Conservation (phyloP, 1,284 basidiomycete species). For the Austropuccinia psidii region DNA sequence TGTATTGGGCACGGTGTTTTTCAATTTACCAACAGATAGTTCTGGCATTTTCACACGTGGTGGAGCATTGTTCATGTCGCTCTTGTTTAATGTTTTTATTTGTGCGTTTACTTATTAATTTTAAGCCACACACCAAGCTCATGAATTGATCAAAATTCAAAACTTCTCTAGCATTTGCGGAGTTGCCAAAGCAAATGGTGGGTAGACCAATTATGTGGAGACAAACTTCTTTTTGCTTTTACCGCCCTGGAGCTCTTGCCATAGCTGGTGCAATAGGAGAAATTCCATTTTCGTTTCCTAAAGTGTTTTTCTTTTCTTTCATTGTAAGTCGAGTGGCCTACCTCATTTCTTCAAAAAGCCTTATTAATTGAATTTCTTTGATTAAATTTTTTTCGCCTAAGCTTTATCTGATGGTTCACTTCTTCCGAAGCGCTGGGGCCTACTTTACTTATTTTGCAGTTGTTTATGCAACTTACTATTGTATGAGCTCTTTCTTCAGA, state of each 20-base stretch:
- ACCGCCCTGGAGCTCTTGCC: constrained; percentile 65
- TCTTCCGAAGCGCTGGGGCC: constrained; percentile 50
- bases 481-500: constrained; percentile 50
- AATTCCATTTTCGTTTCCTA: constrained; percentile 50
- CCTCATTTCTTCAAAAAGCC: not conserved
- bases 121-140: not conserved
- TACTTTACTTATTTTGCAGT: constrained; percentile 51
- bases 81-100: constrained; percentile 43
- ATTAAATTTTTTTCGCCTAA: not conserved
- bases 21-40: constrained; percentile 62
- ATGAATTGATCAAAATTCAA: not conserved
- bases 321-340: constrained; percentile 26
- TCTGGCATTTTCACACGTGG: constrained; percentile 79
- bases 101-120: not conserved
- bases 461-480: constrained; percentile 39
- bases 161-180: constrained; percentile 55
- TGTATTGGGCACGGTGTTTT: constrained; percentile 58
- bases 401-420: constrained; percentile 49
- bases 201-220: constrained; percentile 62
- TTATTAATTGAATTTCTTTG: not conserved
- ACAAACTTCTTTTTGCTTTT: constrained; percentile 65
- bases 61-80: constrained; percentile 62
- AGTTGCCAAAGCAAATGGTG: constrained; percentile 45
- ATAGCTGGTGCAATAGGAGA: constrained; percentile 56
- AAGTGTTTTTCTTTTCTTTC: constrained; percentile 23